These are phyloP conservation scores for Comarum palustre DNA, from an alignment of 306 rosid genomes.

Conservation along the genomic window DNA sequence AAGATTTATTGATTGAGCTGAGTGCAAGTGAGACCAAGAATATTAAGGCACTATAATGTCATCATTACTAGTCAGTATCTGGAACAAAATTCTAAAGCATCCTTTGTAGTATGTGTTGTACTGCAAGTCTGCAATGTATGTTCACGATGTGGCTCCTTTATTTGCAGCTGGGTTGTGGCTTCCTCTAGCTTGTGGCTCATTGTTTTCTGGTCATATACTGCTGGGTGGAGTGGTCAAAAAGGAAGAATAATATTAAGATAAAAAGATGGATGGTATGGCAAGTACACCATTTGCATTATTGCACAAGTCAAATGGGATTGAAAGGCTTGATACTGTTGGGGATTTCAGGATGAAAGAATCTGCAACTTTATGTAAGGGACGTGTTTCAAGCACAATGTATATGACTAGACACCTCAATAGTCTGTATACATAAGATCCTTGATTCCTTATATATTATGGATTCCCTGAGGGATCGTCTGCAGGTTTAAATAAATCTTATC, in stretches of 20 bases:
- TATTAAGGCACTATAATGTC: neutral
- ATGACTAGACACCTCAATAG: neutral
- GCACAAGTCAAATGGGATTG: neutral
- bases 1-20: neutral
- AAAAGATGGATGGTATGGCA: constrained; percentile 27
- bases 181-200: neutral
- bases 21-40: neutral
- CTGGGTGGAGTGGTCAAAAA: constrained; percentile 36
- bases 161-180: neutral
- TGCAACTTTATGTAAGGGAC: constrained; percentile 18
- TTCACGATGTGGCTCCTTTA: neutral
- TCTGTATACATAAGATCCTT: neutral
- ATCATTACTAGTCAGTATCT: neutral
- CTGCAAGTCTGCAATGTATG: neutral
- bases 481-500: constrained; percentile 24
- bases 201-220: neutral
- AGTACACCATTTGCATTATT: constrained; percentile 18
- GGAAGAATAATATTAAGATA: constrained; percentile 32
- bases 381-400: neutral
- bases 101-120: neutral
- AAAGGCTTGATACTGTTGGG: constrained; percentile 20
- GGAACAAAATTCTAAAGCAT: neutral
- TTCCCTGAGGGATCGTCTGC: neutral
- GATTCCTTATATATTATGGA: neutral
- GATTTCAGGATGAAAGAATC: constrained; percentile 31